Evolutionary conservation across 495 filamentous ascomycete genomes (phyloP).

Genomic region (Penicillium angulare): DNA sequence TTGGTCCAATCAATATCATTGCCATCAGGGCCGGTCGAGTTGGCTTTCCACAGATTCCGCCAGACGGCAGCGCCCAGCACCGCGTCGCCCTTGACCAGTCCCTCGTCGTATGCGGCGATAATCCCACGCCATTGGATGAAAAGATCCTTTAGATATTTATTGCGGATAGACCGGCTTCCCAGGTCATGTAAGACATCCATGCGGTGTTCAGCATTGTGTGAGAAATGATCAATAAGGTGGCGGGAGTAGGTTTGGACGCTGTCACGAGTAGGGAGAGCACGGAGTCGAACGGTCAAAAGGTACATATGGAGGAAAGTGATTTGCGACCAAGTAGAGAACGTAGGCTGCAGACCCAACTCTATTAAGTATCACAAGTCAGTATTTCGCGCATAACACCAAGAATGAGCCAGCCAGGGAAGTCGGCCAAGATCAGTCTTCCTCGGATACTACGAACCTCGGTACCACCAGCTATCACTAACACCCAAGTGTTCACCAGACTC

Average conservation of each 20-base stretch:
- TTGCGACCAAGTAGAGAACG: slow-evolving; percentile 93
- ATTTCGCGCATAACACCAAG: background rate
- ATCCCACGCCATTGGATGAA: slow-evolving; percentile 89
- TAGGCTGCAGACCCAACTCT: slow-evolving; percentile 68
- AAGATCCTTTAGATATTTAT: slow-evolving; percentile 87
- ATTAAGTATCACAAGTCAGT: background rate
- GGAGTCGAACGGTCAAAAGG: slow-evolving; percentile 81
- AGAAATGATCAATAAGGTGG: slow-evolving; percentile 87
- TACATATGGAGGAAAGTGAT: slow-evolving; percentile 96
- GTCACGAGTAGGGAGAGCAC: slow-evolving; percentile 63
- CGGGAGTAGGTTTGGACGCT: slow-evolving; percentile 63
- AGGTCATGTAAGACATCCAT: slow-evolving; percentile 77
- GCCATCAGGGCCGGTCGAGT: slow-evolving; percentile 35
- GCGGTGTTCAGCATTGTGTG: slow-evolving; percentile 82
- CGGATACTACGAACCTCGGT: slow-evolving; percentile 54
- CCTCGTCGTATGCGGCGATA: slow-evolving; percentile 83
- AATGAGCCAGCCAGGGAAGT: background rate
- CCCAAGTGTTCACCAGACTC: slow-evolving; percentile 76
- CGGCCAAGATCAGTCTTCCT: too few relatives aligned
- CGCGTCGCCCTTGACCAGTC: slow-evolving; percentile 76
- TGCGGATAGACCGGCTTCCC: slow-evolving; percentile 60
- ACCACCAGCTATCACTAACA: slow-evolving; percentile 76
- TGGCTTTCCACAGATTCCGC: slow-evolving; percentile 86
- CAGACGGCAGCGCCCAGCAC: slow-evolving; percentile 85
- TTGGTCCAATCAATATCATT: slow-evolving; percentile 65